phyloP scores from a whole-genome alignment of 2,329 filamentous ascomycete species.

The Xylaria sp. region DNA sequence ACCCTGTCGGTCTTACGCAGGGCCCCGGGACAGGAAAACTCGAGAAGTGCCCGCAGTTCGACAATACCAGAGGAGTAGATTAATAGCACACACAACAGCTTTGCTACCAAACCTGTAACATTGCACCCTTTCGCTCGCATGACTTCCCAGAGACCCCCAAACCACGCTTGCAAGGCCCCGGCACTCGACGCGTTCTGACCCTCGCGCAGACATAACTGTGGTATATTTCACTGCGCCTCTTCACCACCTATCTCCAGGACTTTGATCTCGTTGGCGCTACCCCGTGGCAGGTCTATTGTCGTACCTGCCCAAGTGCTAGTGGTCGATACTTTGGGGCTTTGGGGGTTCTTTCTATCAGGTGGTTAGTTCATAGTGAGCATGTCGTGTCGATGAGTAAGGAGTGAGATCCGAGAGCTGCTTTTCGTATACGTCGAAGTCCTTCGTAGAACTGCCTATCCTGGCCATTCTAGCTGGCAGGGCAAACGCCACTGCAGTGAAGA shows the following conservation, averaged over 20 bases:
- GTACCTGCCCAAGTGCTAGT: conserved; percentile 12
- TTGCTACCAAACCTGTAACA: conserved; percentile 9
- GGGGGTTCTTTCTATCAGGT: not conserved
- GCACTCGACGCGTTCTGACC: conserved; percentile 8
- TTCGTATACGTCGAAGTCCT: too few relatives aligned
- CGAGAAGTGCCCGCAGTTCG: too few relatives aligned
- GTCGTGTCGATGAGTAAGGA: not conserved
- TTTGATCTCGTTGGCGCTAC: not conserved
- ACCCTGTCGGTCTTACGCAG: not conserved
- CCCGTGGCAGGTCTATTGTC: conserved; percentile 13
- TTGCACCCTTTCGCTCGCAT: conserved; percentile 4
- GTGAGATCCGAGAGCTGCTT: too few relatives aligned
- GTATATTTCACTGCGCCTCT: conserved; percentile 9
- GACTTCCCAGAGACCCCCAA: conserved; percentile 2
- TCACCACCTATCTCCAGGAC: conserved; percentile 4
- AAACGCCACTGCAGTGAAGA: not conserved
- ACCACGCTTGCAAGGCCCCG: conserved; percentile 10
- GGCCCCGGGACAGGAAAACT: not conserved
- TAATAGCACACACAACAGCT: conserved; percentile 9
- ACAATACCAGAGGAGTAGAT: not conserved
- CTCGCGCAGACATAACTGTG: conserved; percentile 10
- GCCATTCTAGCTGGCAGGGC: not conserved
- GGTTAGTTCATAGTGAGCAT: not conserved
- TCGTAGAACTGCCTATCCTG: not conserved
- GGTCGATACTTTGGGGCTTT: not conserved